Percentiles rank a stretch among this genome's conserved stretches.
These are phyloP conservation scores for Alectoria sarmentosa DNA, from an alignment of 495 filamentous ascomycete genomes.

Conservation along the genomic window DNA sequence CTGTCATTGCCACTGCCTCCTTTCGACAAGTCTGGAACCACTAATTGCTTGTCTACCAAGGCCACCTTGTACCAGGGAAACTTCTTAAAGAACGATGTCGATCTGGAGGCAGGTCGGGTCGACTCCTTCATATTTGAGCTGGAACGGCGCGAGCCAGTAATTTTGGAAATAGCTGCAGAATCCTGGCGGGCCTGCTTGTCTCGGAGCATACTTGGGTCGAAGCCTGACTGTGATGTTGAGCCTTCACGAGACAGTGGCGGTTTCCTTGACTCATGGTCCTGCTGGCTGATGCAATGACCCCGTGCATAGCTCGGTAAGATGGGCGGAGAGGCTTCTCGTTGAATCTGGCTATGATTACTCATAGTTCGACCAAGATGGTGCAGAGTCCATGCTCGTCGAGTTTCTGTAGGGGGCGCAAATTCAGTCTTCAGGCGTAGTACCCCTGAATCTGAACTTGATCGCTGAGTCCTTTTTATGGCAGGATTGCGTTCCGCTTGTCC, in stretches of 20 bases:
- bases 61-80: slow-evolving; percentile 11
- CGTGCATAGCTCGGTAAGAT: neutral
- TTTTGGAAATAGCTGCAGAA: neutral
- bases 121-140: slow-evolving; percentile 3
- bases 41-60: neutral
- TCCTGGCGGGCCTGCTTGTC: neutral
- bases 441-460: slow-evolving; percentile 3
- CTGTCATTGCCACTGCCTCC: neutral
- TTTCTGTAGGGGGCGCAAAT: neutral
- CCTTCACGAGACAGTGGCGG: neutral
- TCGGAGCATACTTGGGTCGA: neutral
- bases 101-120: slow-evolving; percentile 10
- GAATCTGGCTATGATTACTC: slow-evolving; percentile 8
- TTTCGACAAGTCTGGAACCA: slow-evolving; percentile 5
- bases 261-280: neutral
- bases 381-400: slow-evolving; percentile 2
- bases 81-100: slow-evolving; percentile 11
- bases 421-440: neutral
- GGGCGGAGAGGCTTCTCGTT: neutral
- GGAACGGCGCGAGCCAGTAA: slow-evolving; percentile 3
- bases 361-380: neutral
- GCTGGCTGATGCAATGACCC: neutral
- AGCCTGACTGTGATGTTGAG: neutral
- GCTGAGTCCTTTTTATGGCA: neutral
- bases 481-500: neutral